Base-by-base conservation (phyloP, 306 rosid species). In the Cicer bijugum region DNA sequence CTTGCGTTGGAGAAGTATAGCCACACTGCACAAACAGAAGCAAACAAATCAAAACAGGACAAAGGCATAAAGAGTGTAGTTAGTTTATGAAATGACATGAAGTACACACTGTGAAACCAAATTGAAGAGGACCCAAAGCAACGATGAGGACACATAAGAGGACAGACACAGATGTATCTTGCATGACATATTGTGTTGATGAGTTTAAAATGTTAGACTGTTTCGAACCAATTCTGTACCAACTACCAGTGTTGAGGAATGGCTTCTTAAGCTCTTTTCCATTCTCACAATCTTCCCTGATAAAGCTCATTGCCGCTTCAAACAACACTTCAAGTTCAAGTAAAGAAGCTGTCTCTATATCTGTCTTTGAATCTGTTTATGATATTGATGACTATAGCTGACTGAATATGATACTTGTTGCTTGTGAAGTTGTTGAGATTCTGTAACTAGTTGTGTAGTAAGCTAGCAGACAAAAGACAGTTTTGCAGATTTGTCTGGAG, bases 1-100 rank as follows among this genome's bases (percentile, higher is more conserved):
- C 76, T 80, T 91, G 97, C 42, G 97, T 89, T 3, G 94, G 94
- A 70, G 97, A 91, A 44, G 97, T 88, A 81, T 89, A 91, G 9
- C 94, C 97, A 67, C 92, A 71, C 64, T 28, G 33, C 33, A 28
- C 4, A 28, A 28, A 28, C 33, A 28, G 33, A 28, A 28, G 33
- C 4, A 28, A 28, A 28, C 33, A 28, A 28, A 28, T 28, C 0
- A 28, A 28, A 28, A 28, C 33, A 28, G 33, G 33, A 28, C 33
- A 28, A 28, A 28, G 4, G 3, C 33, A 28, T 28, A 28, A 28
- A 28, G 33, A 28, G 33, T 28, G 33, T 28, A 28, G 33, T 28
- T 28, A 28, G 33, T 28, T 28, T 28, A 28, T 28, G 33, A 28
- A 28, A 28, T 28, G 33, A 28, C 33, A 28, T 28, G 33, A 28